Conservation (phyloP, 2,329 filamentous ascomycete species). For the Emmonsiellopsis sp. region DNA sequence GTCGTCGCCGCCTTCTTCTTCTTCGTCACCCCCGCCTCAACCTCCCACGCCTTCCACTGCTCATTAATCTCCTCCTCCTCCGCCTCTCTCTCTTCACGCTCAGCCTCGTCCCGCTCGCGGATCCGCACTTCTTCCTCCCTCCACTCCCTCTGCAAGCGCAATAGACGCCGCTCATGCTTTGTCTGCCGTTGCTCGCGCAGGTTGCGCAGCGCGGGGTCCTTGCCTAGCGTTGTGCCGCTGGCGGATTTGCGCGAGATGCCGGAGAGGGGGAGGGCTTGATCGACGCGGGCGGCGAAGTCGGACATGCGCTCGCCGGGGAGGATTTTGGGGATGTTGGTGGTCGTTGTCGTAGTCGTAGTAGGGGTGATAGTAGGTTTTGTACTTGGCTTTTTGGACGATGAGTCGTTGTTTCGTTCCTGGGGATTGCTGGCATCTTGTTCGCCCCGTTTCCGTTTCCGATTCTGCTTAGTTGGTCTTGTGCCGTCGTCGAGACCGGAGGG, state of each 20-base stretch:
- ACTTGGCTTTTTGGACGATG: constrained; percentile 1
- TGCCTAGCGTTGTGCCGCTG: constrained; percentile 15
- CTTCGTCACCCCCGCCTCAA: constrained; percentile 43
- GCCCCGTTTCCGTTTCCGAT: constrained; percentile 42
- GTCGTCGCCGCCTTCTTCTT: constrained; percentile 50
- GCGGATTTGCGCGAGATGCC: constrained; percentile 57
- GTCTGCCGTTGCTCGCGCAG: constrained; percentile 55
- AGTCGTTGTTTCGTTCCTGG: constrained; percentile 8
- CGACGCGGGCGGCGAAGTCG: constrained; percentile 73
- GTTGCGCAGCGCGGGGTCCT: constrained; percentile 18
- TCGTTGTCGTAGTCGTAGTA: not conserved
- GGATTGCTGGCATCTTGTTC: constrained; percentile 11
- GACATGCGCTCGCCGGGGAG: constrained; percentile 73
- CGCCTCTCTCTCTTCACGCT: constrained; percentile 58
- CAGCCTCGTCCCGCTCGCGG: constrained; percentile 71
- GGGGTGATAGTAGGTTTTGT: not conserved
- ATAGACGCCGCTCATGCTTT: constrained; percentile 73
- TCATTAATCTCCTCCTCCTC: constrained; percentile 55
- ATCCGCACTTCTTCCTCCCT: constrained; percentile 44
- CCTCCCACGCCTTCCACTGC: constrained; percentile 54
- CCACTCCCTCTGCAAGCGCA: constrained; percentile 51
- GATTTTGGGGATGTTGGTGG: constrained; percentile 53
- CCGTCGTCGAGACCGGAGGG: constrained; percentile 60
- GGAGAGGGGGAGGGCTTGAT: constrained; percentile 70
- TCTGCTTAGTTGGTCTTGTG: constrained; percentile 22